Conservation (phyloP, 2,329 filamentous ascomycete species). For the Sporothrix globosa region DNA sequence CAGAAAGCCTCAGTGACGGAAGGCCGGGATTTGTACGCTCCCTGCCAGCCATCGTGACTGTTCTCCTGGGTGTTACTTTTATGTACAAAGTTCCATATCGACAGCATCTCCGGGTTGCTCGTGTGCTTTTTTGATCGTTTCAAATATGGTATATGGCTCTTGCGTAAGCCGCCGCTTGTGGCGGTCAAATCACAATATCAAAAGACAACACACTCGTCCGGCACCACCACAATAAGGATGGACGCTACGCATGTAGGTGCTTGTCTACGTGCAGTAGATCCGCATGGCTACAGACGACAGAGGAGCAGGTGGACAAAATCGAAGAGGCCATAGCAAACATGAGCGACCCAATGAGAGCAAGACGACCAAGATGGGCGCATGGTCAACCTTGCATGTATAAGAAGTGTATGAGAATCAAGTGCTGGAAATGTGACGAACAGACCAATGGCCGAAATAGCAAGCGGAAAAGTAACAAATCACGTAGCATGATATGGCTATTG, state of each 20-base stretch:
- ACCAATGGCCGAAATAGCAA: not conserved
- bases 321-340: not conserved
- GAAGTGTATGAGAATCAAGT: not conserved
- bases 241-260: constrained; percentile 16
- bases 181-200: constrained; percentile 15
- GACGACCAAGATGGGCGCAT: not conserved
- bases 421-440: not conserved
- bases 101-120: not conserved
- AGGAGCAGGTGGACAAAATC: constrained; percentile 23
- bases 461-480: not conserved
- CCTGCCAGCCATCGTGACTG: too few relatives aligned
- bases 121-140: not conserved
- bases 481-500: not conserved
- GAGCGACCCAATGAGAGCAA: not conserved
- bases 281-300: constrained; percentile 18
- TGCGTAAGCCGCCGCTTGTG: constrained; percentile 13
- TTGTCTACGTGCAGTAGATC: constrained; percentile 31
- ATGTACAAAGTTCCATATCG: too few relatives aligned
- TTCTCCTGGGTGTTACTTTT: too few relatives aligned
- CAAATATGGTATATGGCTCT: too few relatives aligned
- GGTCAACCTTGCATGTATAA: not conserved
- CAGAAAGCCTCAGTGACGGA: too few relatives aligned
- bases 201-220: not conserved
- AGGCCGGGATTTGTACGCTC: too few relatives aligned
- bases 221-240: constrained; percentile 1